Base-by-base conservation (phyloP, 2,329 filamentous ascomycete genomes). In the Atkinsonella hypoxylon region DNA sequence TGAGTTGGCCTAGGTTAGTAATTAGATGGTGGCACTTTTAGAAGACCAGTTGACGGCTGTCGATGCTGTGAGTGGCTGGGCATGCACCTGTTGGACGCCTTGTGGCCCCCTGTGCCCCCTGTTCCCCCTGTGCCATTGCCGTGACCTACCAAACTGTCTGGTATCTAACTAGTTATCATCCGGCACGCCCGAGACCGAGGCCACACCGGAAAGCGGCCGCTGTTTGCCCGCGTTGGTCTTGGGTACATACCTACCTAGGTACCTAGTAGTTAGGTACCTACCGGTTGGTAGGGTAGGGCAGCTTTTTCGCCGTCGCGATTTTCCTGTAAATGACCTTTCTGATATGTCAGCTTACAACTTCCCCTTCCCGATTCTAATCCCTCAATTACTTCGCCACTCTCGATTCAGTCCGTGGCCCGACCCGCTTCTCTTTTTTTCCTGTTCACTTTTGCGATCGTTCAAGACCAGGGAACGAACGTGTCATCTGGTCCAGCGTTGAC, bases 391-490 rank as follows among this genome's bases (percentile, higher is more conserved):
- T 43, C 30, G 26, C 22, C 44, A 45, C 39, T 15, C 12, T 45
- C 55, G 47, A 47, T 47, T 20, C 51, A 55, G 64, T 42, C 40
- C 44, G 65, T 26, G 70, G 73, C 71, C 71, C 71, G 72, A 69
- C 74, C 71, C 68, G 70, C 70, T 70, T 60, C 66, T 74, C 71
- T 59, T 74, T 70, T 58, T 73, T 26, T 26, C 7, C 26, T 49
- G 31, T 48, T 48, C 57, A 41, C 15, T 54, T 54, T 55, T 55
- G 55, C 57, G 59, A 61, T 66, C 61, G 60, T 59, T 55, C 56
- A 56, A 57, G 58, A 57, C 57, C 59, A 58, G 57, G 63, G 62
- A 57, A 66, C 65, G 64, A 57, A 66, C 65, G 64, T 57, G 58
- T 62, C 54, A 54, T 52, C 54, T 49, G 22, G 31, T 47, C 45